Conservation (phyloP, 1,284 basidiomycete genomes). For the Pholiota adiposa region DNA sequence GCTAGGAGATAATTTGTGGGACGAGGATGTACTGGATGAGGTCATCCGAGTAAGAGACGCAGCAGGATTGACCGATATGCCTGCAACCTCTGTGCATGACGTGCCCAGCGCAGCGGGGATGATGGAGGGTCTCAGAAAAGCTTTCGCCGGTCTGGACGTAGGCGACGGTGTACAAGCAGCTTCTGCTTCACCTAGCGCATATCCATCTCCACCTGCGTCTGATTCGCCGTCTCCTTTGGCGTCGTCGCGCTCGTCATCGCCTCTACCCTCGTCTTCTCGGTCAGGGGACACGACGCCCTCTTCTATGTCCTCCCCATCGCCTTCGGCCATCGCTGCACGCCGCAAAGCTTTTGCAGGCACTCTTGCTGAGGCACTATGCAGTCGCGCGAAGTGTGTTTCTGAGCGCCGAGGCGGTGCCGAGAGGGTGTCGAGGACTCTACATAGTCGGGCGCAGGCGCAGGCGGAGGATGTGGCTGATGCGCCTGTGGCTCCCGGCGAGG, state of each 20-base stretch:
- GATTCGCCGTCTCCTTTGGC: constrained; percentile 1
- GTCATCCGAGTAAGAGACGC: constrained; percentile 61
- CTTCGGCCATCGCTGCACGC: constrained; percentile 38
- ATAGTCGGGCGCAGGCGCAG: not conserved
- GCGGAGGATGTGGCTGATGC: constrained; percentile 17
- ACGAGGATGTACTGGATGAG: constrained; percentile 92
- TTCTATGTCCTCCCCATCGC: constrained; percentile 1
- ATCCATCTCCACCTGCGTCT: constrained; percentile 2
- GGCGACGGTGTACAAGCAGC: not conserved
- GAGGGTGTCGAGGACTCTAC: not conserved
- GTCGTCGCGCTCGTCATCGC: not conserved
- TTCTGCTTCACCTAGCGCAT: not conserved
- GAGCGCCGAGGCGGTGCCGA: constrained; percentile 33
- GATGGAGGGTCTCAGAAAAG: not conserved
- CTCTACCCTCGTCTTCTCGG: not conserved
- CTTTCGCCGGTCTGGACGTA: not conserved
- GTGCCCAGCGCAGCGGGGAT: constrained; percentile 33
- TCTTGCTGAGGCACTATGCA: constrained; percentile 74
- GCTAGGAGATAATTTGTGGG: constrained; percentile 93
- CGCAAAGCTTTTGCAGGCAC: constrained; percentile 64
- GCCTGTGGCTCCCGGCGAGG: constrained; percentile 47
- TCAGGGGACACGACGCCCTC: too few species aligned
- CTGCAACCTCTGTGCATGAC: constrained; percentile 16
- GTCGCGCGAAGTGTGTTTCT: constrained; percentile 64
- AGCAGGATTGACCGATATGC: not conserved